A percentile compares a stretch with the other conserved stretches of the same genome.
Evolutionary conservation across 139 green algal species (phyloP).

Genomic region (Chlamydomonas sp.): DNA sequence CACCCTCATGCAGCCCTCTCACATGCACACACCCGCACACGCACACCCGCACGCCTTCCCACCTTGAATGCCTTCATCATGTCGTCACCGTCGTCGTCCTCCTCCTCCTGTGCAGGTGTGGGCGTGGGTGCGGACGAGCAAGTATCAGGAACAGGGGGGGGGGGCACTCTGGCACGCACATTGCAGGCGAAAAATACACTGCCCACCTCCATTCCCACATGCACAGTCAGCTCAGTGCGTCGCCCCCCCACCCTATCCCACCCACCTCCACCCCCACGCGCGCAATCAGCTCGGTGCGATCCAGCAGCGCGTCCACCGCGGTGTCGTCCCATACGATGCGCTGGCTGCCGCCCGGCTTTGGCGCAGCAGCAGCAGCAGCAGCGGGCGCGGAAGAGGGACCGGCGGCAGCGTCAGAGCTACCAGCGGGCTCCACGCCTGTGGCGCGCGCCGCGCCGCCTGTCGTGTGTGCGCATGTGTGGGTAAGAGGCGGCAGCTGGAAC

Average conservation of each 20-base stretch:
- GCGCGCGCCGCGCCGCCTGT: too few relatives aligned
- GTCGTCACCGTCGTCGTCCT: constrained; percentile 30
- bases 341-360: not conserved
- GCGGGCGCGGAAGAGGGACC: not conserved
- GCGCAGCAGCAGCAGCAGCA: not conserved
- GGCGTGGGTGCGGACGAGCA: too few relatives aligned
- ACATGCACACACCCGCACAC: not conserved
- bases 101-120: constrained; percentile 24
- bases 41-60: constrained; percentile 10
- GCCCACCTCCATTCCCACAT: constrained; percentile 5
- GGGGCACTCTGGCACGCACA: too few relatives aligned
- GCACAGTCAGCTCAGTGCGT: constrained; percentile 20
- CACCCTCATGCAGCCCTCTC: not conserved
- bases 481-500: not conserved
- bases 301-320: constrained; percentile 62
- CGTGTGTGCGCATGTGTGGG: too few relatives aligned
- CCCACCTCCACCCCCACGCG: not conserved
- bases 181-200: too few relatives aligned
- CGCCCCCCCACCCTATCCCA: not conserved
- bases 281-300: constrained; percentile 34
- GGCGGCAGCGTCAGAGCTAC: not conserved
- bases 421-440: not conserved
- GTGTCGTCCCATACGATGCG: constrained; percentile 71
- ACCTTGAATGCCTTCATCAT: constrained; percentile 57
- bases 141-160: too few relatives aligned